Evolutionary conservation across 352 stramenopile species (phyloP).

Genomic region (Phytopythium delawarense): DNA sequence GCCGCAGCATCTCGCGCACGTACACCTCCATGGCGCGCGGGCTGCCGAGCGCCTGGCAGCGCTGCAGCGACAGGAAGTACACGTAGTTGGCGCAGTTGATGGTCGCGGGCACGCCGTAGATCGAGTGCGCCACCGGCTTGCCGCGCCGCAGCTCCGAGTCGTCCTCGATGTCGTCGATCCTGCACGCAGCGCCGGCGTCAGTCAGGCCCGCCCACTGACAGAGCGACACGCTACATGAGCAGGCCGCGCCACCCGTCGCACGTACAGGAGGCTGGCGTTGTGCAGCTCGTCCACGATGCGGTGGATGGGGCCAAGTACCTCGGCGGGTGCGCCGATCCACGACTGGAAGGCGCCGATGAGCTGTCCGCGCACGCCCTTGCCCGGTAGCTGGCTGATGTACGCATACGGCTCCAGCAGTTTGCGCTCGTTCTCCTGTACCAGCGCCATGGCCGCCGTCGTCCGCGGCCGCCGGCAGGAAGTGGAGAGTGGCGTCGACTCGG

Average conservation of each 20-base stretch:
- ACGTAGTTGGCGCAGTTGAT: constrained; percentile 99
- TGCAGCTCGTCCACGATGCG: constrained; percentile 95
- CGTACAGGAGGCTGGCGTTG: constrained; percentile 92
- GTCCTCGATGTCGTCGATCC: constrained; percentile 98
- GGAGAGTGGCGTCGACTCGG: too few relatives aligned
- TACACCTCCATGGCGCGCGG: constrained; percentile 87
- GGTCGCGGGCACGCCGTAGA: constrained; percentile 95
- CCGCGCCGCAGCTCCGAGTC: constrained; percentile 94
- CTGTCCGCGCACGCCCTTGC: constrained; percentile 87
- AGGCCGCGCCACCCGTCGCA: neutral
- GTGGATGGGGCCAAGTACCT: constrained; percentile 81
- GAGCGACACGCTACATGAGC: too few relatives aligned
- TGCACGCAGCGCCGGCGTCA: constrained; percentile 12
- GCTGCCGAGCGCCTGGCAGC: constrained; percentile 86
- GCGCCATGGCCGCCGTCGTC: constrained; percentile 12
- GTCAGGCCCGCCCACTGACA: neutral
- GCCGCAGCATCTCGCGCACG: constrained; percentile 93
- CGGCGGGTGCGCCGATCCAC: constrained; percentile 61
- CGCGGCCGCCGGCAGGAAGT: neutral
- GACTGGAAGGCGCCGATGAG: constrained; percentile 89
- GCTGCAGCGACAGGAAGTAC: constrained; percentile 95
- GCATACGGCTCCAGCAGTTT: constrained; percentile 84
- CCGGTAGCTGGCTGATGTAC: constrained; percentile 83
- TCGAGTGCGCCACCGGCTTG: constrained; percentile 93
- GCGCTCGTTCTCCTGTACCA: constrained; percentile 31